A percentile compares a stretch with the other conserved stretches of the same genome.
Evolutionary conservation across 73 alveolate species (phyloP).

Genomic region (Tetrahymena borealis): DNA sequence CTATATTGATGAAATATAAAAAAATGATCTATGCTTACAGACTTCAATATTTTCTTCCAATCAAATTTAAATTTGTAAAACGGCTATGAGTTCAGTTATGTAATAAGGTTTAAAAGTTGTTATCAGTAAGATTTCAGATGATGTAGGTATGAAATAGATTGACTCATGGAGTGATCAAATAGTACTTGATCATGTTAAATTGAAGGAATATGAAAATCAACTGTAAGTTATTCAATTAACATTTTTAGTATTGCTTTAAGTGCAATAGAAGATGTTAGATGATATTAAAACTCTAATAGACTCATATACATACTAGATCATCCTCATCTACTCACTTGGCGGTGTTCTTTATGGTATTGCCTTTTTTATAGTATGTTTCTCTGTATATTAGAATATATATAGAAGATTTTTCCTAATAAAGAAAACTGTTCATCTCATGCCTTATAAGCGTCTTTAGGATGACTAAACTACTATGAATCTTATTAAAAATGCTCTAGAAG

Average conservation of each 20-base stretch:
- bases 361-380: neutral
- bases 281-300: neutral
- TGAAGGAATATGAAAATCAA: neutral
- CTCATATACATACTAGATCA: neutral
- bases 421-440: neutral
- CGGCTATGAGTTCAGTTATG: neutral
- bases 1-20: neutral
- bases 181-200: neutral
- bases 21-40: neutral
- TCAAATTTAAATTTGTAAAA: neutral
- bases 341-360: neutral
- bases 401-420: neutral
- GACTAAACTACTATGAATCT: neutral
- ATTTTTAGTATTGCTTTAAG: neutral
- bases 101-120: neutral
- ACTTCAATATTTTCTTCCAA: neutral
- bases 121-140: neutral
- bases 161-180: neutral
- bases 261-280: neutral
- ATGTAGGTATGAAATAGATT: neutral
- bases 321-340: neutral
- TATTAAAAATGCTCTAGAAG: neutral
- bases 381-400: neutral
- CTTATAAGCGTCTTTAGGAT: neutral
- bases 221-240: neutral